Evolutionary conservation across 1,139 yeast genomes (phyloP).

Genomic region (Sugiyamaella sp.): DNA sequence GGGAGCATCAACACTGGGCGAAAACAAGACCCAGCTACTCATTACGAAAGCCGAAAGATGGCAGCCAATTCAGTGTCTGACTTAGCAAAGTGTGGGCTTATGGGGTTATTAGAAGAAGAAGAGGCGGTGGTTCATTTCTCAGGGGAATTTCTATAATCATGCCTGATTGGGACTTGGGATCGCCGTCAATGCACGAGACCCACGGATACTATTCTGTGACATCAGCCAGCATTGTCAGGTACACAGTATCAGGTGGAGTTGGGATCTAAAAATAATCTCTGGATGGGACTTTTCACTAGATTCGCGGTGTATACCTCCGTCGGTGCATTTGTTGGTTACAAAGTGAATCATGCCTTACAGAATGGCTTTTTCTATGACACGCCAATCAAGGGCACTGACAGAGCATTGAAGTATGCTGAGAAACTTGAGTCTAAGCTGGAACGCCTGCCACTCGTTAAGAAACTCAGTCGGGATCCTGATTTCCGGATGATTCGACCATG

Average conservation of each 20-base stretch:
- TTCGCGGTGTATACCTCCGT: slow-evolving; percentile 7
- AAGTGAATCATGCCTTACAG: slow-evolving; percentile 8
- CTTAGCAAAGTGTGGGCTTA: too few relatives aligned
- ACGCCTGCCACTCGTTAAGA: slow-evolving; percentile 55
- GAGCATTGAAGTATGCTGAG: slow-evolving; percentile 19
- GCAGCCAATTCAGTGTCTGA: background rate
- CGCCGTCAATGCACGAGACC: too few relatives aligned
- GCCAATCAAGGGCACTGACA: slow-evolving; percentile 12
- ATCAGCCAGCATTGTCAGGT: too few relatives aligned
- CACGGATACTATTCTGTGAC: too few relatives aligned
- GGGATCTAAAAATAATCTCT: too few relatives aligned
- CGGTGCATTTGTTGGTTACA: slow-evolving; percentile 16
- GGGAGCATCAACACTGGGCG: too few relatives aligned
- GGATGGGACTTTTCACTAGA: background rate
- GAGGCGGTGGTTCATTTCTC: too few relatives aligned
- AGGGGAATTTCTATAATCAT: too few relatives aligned
- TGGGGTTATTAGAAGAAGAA: too few relatives aligned
- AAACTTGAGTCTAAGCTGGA: slow-evolving; percentile 46
- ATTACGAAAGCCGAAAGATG: background rate
- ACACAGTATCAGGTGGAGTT: background rate
- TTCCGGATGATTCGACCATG: slow-evolving; percentile 58
- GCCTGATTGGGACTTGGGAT: too few relatives aligned
- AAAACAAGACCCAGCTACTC: too few relatives aligned
- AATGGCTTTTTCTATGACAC: slow-evolving; percentile 4
- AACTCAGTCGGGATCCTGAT: slow-evolving; percentile 46